Conservation (phyloP, 2,329 filamentous ascomycete genomes). For the Botryotinia calthae region DNA sequence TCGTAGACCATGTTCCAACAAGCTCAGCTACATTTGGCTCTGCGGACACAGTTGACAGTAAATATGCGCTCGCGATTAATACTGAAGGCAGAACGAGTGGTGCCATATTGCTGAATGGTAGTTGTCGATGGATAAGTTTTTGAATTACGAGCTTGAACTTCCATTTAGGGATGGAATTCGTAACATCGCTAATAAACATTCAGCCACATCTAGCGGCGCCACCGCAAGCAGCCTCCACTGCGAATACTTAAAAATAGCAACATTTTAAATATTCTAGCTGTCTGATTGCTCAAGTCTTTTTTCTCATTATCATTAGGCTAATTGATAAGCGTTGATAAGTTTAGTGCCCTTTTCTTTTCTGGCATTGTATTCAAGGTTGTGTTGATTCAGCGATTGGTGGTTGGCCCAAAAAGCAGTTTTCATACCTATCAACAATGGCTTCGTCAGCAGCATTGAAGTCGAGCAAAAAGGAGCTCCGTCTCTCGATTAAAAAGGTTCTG, state of each 20-base stretch:
- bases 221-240: not conserved
- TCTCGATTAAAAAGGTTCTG: conserved; percentile 65
- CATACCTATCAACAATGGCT: conserved; percentile 24
- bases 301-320: not conserved
- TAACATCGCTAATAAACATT: conserved; percentile 14
- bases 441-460: conserved; percentile 49
- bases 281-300: not conserved
- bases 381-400: not conserved
- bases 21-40: conserved; percentile 47
- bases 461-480: conserved; percentile 75
- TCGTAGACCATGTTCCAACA: conserved; percentile 71
- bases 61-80: conserved; percentile 37
- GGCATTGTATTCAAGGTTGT: not conserved
- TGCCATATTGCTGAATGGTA: conserved; percentile 34
- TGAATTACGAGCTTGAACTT: conserved; percentile 6
- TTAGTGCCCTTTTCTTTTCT: not conserved
- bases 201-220: conserved; percentile 17
- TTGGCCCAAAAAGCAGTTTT: not conserved
- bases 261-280: not conserved
- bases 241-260: conserved; percentile 1
- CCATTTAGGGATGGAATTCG: conserved; percentile 17
- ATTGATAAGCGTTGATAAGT: conserved; percentile 7
- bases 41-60: conserved; percentile 39
- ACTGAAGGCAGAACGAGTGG: conserved; percentile 39
- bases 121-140: conserved; percentile 15